Percentiles rank a stretch among this genome's conserved stretches.
phyloP scores from a whole-genome alignment of 208 protist species.

The Wallacemonas sp. region DNA sequence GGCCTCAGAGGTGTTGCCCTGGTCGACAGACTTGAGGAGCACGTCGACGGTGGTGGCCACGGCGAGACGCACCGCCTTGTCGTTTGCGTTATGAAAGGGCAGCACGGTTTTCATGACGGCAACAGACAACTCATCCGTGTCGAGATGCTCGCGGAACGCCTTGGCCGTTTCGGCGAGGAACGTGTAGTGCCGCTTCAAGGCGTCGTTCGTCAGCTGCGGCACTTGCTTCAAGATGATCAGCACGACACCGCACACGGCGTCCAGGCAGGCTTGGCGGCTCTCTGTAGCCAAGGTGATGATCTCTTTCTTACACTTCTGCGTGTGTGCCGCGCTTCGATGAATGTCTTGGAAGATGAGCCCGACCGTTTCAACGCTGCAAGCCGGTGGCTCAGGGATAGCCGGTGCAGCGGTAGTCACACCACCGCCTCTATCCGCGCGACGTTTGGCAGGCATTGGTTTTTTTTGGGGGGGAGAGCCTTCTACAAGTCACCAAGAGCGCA shows the following conservation, averaged over 20 bases:
- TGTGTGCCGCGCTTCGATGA: slow-evolving; percentile 75
- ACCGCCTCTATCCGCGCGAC: background rate
- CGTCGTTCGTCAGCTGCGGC: slow-evolving; percentile 62
- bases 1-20: slow-evolving; percentile 71
- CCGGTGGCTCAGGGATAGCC: background rate
- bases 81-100: slow-evolving; percentile 82
- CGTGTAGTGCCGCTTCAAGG: slow-evolving; percentile 73
- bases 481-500: too few relatives aligned
- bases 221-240: slow-evolving; percentile 79
- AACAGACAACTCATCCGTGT: slow-evolving; percentile 63
- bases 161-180: slow-evolving; percentile 73
- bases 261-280: slow-evolving; percentile 14
- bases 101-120: slow-evolving; percentile 51
- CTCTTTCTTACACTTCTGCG: slow-evolving; percentile 59
- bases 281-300: slow-evolving; percentile 34
- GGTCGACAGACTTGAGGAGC: slow-evolving; percentile 79
- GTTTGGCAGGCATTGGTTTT: background rate
- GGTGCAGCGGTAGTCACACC: background rate
- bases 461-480: too few relatives aligned
- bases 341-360: slow-evolving; percentile 79
- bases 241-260: slow-evolving; percentile 54
- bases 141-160: slow-evolving; percentile 56
- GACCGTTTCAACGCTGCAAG: slow-evolving; percentile 35
- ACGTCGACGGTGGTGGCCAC: slow-evolving; percentile 72
- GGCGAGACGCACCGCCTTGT: slow-evolving; percentile 78